phyloP scores from a whole-genome alignment of 1,284 basidiomycete genomes.

The Cryptococcus hybrid region DNA sequence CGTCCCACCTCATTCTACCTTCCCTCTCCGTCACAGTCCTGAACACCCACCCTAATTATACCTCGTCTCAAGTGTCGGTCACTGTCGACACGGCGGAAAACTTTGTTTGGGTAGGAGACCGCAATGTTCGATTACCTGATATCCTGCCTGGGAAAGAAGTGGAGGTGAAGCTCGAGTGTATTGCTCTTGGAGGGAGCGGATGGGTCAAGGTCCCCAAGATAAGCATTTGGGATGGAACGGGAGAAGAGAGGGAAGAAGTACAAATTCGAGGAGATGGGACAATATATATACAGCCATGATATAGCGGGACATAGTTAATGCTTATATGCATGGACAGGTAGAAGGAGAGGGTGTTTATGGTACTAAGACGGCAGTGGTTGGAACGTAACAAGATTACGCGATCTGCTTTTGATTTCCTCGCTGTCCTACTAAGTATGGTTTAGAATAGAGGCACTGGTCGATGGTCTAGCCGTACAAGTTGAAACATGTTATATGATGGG shows the following conservation, averaged over 20 bases:
- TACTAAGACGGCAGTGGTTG: too few species aligned
- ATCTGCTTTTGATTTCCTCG: too few species aligned
- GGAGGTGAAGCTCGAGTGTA: conserved; percentile 22
- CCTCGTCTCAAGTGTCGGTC: conserved; percentile 20
- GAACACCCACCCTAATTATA: conserved; percentile 38
- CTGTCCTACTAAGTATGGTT: too few species aligned
- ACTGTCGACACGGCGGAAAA: conserved; percentile 39
- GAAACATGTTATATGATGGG: too few species aligned
- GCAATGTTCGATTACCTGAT: conserved; percentile 22
- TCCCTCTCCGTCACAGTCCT: conserved; percentile 30
- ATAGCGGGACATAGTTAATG: neutral
- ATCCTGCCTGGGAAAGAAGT: conserved; percentile 23
- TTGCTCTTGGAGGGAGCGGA: conserved; percentile 29
- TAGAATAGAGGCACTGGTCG: too few species aligned
- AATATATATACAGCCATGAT: conserved; percentile 22
- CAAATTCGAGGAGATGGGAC: conserved; percentile 16
- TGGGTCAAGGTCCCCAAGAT: conserved; percentile 35
- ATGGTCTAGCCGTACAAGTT: too few species aligned
- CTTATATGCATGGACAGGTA: too few species aligned
- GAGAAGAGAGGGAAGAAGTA: conserved; percentile 32
- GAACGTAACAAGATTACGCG: neutral
- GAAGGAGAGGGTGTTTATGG: too few species aligned
- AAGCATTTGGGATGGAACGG: conserved; percentile 33
- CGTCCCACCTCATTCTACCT: conserved; percentile 21
- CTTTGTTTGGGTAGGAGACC: conserved; percentile 43